These are phyloP conservation scores for Arthrobotrys conoides DNA, from an alignment of 2,329 filamentous ascomycete species.

Conservation along the genomic window DNA sequence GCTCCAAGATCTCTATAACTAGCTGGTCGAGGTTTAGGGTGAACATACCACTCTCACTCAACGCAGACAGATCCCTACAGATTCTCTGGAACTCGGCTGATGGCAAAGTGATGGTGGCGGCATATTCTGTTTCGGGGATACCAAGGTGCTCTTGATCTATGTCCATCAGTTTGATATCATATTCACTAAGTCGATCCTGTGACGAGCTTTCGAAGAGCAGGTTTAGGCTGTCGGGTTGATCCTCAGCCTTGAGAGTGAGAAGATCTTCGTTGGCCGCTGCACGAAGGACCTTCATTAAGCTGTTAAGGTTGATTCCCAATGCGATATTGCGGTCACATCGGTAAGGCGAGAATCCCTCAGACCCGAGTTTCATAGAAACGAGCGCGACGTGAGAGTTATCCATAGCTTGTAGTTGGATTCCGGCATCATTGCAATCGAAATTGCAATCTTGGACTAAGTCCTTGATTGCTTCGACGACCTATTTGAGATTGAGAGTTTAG, in stretches of 20 bases:
- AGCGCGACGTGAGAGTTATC: slow-evolving; percentile 99
- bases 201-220: slow-evolving; percentile 92
- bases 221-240: slow-evolving; percentile 95
- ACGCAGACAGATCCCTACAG: slow-evolving; percentile 88
- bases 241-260: slow-evolving; percentile 96
- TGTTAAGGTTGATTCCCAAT: slow-evolving; percentile 95
- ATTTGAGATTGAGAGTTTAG: slow-evolving; percentile 31
- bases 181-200: slow-evolving; percentile 94
- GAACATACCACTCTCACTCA: slow-evolving; percentile 91
- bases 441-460: slow-evolving; percentile 99
- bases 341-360: slow-evolving; percentile 93
- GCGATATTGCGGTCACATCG: slow-evolving; percentile 99
- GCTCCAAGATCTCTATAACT: not conserved
- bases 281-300: slow-evolving; percentile 95
- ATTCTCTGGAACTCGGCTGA: slow-evolving; percentile 92
- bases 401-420: slow-evolving; percentile 98
- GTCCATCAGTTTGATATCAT: slow-evolving; percentile 99
- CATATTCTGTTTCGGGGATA: slow-evolving; percentile 99
- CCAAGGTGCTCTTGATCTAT: slow-evolving; percentile 99
- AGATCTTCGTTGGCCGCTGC: slow-evolving; percentile 95
- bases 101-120: slow-evolving; percentile 90
- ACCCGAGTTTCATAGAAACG: slow-evolving; percentile 98
- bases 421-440: slow-evolving; percentile 99
- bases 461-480: slow-evolving; percentile 99
- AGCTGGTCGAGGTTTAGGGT: slow-evolving; percentile 8